Evolutionary conservation across 148 eudicot genomes (phyloP), one percentile per base, ranked within the genome.

Genomic region (Pouteria glomerata): DNA sequence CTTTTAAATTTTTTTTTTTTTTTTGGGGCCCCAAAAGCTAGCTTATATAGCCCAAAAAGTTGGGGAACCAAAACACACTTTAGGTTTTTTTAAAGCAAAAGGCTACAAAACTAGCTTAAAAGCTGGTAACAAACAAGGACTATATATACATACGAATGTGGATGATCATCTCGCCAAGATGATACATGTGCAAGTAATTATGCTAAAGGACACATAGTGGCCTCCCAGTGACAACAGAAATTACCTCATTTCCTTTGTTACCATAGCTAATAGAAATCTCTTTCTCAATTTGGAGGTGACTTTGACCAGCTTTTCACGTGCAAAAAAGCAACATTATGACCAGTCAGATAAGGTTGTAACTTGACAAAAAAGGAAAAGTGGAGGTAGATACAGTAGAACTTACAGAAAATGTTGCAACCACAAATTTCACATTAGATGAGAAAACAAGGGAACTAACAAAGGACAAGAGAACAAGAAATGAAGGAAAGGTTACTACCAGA

Each of bases 221-320:
- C 53, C 44, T 74, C 55, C 27, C 41, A 73, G 27, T 29, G 64
- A 56, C 34, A 69, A 74, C 11, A 48, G 11, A 56, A 72, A 59
- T 39, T 86, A 95, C 98, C 98, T 95, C 98, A 74, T 95, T 95
- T 69, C 98, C 98, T 86, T 95, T 95, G 88, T 84, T 78, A 39
- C 98, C 98, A 68, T 95, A 95, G 82, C 96, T 91, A 57, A 95
- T 95, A 16, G 92, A 78, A 72, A 95, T 89, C 86, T 95, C 97
- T 71, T 85, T 76, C 78, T 70, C 88, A 18, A 71, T 69, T 68
- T 74, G 66, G 33, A 78, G 64, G 51, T 68, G 66, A 74, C 74
- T 77, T 76, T 83, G 71, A 27, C 84, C 87, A 69, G 80, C 96
- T 85, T 44, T 61, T 53, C 73, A 78, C 58, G 44, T 16, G 71